Base-by-base conservation (phyloP, 164 flowering plant genomes). In the Kingdonia uniflora region DNA sequence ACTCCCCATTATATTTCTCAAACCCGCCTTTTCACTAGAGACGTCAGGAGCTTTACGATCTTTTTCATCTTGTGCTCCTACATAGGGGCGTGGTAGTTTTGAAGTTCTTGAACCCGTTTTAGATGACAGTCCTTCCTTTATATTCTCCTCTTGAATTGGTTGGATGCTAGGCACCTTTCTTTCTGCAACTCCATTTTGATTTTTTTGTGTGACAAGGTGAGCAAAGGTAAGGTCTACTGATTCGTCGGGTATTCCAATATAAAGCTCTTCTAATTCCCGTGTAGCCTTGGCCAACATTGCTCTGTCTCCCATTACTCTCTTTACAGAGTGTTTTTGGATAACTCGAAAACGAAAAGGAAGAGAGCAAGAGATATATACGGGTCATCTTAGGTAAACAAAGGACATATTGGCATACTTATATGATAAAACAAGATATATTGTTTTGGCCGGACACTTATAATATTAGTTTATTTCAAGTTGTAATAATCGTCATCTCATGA, bases 171-270 rank as follows among this genome's bases (percentile, higher is more conserved):
- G 35, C 46, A 46, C 56, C 19, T 52, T 67, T 44, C 41, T 66
- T 24, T 67, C 62, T 24, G 19, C 47, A 7, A 49, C 20, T 23
- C 19, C 40, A 6, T 52, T 57, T n/a, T 52, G 57, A 13, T 44
- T 51, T 17, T 64, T 62, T 16, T 70, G 54, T 33, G 75, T 62
- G 0, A 76, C 84, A 1, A 85, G 56, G 60, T 82, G 72, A 63
- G 71, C 69, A 38, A 85, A 78, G 0, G 85, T 78, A 49, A 82
- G 80, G 59, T 85, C 78, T 1, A 81, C 94, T 0, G 88, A 80
- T 1, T 85, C 94, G 54, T 85, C 88, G 2, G 87, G 88, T 19
- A 82, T 66, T 5, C 88, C 94, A 6, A 57, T 47, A 42, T 84
- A 84, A 58, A 81, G 35, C 14, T 80, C 83, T 59, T 85, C 88